phyloP scores from a whole-genome alignment of 129 eudicot genomes.

The Tanacetum coccineum region DNA sequence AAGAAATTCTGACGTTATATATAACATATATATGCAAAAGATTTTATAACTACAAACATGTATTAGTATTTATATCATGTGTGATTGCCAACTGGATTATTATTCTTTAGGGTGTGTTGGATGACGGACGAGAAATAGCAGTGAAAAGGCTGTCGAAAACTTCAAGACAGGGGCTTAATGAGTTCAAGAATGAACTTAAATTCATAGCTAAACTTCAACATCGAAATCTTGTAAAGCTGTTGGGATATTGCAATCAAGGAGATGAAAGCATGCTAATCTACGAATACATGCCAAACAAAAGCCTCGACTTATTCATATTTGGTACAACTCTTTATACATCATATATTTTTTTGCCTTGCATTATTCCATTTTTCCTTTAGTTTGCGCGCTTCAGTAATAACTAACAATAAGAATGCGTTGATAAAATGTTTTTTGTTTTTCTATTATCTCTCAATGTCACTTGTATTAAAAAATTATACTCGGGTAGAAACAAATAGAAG shows the following conservation, averaged over 20 bases:
- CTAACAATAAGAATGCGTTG: no score
- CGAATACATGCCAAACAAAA: slow-evolving; percentile 22
- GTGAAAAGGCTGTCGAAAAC: slow-evolving; percentile 39
- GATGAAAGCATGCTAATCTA: slow-evolving; percentile 31
- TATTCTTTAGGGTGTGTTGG: slow-evolving; percentile 12
- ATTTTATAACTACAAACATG: no score
- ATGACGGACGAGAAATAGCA: slow-evolving; percentile 34
- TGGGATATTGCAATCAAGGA: slow-evolving; percentile 36
- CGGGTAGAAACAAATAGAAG: slow-evolving; percentile 24
- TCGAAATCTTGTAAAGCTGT: slow-evolving; percentile 38
- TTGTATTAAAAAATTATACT: not conserved
- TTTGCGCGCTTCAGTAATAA: no score
- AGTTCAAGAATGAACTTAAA: slow-evolving; percentile 41
- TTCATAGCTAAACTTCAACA: slow-evolving; percentile 46
- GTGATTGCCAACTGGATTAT: not conserved
- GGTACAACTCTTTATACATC: slow-evolving; percentile 1
- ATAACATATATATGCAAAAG: no score
- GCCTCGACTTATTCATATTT: slow-evolving; percentile 23
- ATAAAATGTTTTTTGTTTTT: no score
- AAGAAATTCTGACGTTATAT: no score
- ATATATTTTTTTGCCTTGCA: no score
- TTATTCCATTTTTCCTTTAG: no score
- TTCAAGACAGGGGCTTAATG: slow-evolving; percentile 41
- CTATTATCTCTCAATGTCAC: not conserved
- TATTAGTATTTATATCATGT: no score